A percentile compares a stretch with the other conserved stretches of the same genome.
Evolutionary conservation across 2,329 filamentous ascomycete genomes (phyloP).

Genomic region (Bertia moriformis): DNA sequence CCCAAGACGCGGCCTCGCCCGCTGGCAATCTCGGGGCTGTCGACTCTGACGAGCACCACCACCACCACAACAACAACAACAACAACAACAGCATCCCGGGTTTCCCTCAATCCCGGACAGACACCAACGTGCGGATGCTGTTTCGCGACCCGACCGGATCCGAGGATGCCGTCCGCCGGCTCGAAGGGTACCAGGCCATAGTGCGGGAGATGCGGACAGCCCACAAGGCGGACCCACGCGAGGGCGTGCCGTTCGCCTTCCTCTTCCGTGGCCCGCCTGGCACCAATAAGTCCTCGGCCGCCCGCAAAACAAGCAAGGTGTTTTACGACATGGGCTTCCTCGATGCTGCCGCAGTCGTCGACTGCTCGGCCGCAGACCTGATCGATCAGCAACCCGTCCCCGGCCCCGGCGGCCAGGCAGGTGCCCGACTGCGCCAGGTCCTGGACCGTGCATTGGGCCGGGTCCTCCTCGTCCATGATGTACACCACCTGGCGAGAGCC

Average conservation of each 20-base stretch:
- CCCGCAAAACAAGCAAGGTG: constrained; percentile 33
- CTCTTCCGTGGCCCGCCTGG: constrained; percentile 41
- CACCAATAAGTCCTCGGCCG: constrained; percentile 40
- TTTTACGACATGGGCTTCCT: constrained; percentile 39
- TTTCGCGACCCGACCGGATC: constrained; percentile 36
- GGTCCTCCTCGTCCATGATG: constrained; percentile 60
- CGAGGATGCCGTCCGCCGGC: constrained; percentile 23
- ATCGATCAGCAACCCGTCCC: too few relatives aligned
- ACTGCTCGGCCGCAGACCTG: constrained; percentile 33
- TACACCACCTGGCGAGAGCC: constrained; percentile 47
- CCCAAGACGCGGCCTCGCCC: too few relatives aligned
- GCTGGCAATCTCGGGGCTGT: too few relatives aligned
- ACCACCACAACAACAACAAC: too few relatives aligned
- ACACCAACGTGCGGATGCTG: constrained; percentile 23
- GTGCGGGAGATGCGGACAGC: constrained; percentile 26
- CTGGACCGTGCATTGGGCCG: constrained; percentile 39
- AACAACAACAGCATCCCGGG: too few relatives aligned
- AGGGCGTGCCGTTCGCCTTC: constrained; percentile 39
- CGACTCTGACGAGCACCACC: too few relatives aligned
- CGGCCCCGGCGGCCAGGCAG: constrained; percentile 36
- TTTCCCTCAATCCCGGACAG: too few relatives aligned
- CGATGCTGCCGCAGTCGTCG: constrained; percentile 25
- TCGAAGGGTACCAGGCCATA: constrained; percentile 30
- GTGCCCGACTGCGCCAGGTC: constrained; percentile 28
- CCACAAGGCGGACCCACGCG: constrained; percentile 30